Base-by-base conservation (phyloP, 1,284 basidiomycete species). In the Austroboletus niveus region DNA sequence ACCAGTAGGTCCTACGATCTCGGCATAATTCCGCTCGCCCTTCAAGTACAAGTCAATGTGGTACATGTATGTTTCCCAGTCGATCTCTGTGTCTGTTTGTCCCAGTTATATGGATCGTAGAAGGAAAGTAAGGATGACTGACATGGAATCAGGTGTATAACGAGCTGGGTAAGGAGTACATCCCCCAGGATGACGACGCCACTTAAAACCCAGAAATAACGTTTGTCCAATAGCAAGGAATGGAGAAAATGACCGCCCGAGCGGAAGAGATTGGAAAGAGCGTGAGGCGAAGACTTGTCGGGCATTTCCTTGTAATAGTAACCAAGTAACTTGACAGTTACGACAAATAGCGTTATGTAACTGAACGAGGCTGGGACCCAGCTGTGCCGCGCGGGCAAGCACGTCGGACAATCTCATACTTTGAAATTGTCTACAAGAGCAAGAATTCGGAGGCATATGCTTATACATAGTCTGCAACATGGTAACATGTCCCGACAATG, bases 11-110 rank as follows among this genome's bases (percentile, higher is more conserved):
- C 96, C 96, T 53, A 80, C 77, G 53, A 99, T 88, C 51, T 79
- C 73, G n/a, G 82, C 75, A 67, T 99, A 99, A 68, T 95, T 83
- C 29, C 88, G 77, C 70, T 97, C 87, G 36, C 96, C 96, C 42
- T 83, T 79, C 42, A 89, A 64, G 70, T 91, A 95, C 45, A 90
- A 69, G 48, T 87, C 78, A 2, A 91, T 81, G 56, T 99, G 97
- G 53, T 88, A 77, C 81, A 95, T 88, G 64, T 97, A 97, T 0
- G 94, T 96, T 65, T 85, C 80, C 82, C 90, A 99, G 73, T 99
- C 97, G 63, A 99, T 99, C 72, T 99, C 96, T n/a, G 97, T 99
- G 73, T 95, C 94, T 96, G 72, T 48, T 54, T 50, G 42, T 52
- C 43, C 40, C 36, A 46, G 65, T 62, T 47, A 60, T 40, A 42